Evolutionary conservation across 2,329 filamentous ascomycete genomes (phyloP).

Genomic region (Penicillium oxalicum): DNA sequence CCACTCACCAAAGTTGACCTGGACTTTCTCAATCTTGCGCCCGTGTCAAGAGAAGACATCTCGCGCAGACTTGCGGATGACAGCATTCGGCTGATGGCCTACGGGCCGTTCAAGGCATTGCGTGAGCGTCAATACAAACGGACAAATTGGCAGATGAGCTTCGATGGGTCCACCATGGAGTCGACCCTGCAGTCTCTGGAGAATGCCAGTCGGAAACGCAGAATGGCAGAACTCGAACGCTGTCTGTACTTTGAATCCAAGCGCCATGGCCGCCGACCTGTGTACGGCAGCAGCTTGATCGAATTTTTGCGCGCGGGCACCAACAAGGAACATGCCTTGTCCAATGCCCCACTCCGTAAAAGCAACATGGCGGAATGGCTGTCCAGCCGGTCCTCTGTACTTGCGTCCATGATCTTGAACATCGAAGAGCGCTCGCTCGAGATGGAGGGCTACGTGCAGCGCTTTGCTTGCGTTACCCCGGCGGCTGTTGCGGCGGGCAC

Average conservation of each 20-base stretch:
- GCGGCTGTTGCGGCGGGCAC: slow-evolving; percentile 78
- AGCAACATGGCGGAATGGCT: slow-evolving; percentile 67
- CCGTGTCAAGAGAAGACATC: slow-evolving; percentile 62
- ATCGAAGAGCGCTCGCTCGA: slow-evolving; percentile 65
- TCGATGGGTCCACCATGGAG: slow-evolving; percentile 62
- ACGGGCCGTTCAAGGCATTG: slow-evolving; percentile 62
- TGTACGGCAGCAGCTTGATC: slow-evolving; percentile 77
- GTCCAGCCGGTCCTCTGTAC: slow-evolving; percentile 56
- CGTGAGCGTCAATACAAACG: slow-evolving; percentile 61
- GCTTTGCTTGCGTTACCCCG: slow-evolving; percentile 89
- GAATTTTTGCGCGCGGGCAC: slow-evolving; percentile 63
- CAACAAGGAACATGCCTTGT: slow-evolving; percentile 53
- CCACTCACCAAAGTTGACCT: slow-evolving; percentile 63
- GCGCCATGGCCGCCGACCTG: slow-evolving; percentile 69
- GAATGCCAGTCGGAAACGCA: slow-evolving; percentile 60
- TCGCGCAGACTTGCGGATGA: slow-evolving; percentile 49
- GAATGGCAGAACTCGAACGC: slow-evolving; percentile 73
- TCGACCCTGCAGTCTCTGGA: slow-evolving; percentile 69
- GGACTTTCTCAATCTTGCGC: slow-evolving; percentile 72
- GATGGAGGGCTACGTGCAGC: slow-evolving; percentile 70
- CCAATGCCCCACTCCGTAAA: slow-evolving; percentile 56
- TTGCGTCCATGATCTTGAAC: slow-evolving; percentile 60
- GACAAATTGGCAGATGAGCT: slow-evolving; percentile 50
- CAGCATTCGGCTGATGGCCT: slow-evolving; percentile 63
- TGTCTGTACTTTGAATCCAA: slow-evolving; percentile 75